Base-by-base conservation (phyloP, 805 yeast genomes). In the Brettanomyces bruxellensis region DNA sequence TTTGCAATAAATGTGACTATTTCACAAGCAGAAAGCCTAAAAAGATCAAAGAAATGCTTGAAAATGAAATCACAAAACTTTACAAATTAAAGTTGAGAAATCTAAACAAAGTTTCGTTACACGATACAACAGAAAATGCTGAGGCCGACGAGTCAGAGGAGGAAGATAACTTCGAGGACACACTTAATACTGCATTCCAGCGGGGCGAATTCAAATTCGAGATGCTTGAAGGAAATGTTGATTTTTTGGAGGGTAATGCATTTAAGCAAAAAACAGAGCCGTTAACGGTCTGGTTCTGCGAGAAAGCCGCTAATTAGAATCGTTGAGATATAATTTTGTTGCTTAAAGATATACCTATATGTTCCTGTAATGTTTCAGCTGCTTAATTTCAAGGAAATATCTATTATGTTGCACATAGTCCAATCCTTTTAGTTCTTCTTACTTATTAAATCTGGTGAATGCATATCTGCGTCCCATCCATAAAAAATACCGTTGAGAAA, bases 241-340 rank as follows among this genome's bases (percentile, higher is more conserved):
- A 78, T 48, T 77, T 86, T 41, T 54, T 78, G 1, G 79, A 78
- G 7, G 97, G 97, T 1, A 83, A 90, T 52, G 84, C 85, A 3
- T 65, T 70, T 57, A 78, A 78, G 53, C 52, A 51, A 13, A 75
- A 81, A 32, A 65, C 75, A 35, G 73, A 67, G 4, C 66, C 66
- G 18, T 85, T 95, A 88, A 77, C 74, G 51, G 73, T 80, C 51
- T 90, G 96, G 96, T 70, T 90, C 34, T 83, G 79, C 51, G 90
- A 83, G 59, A 73, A 76, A 54, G 83, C 82, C 12, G 84, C 81
- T 25, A 85, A 85, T 25, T 40, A 40, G n/a, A 13, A 35, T 18
- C 13, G 2, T 12, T 8, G 6, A n/a, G 32, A 28, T 28, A 9
- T 28, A 9, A 9, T 7, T 28, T 7, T 28, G 11, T 28, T 28